Evolutionary conservation across 2,329 filamentous ascomycete genomes (phyloP), one percentile per base, ranked within the genome.

Genomic region (Arthrobotrys pseudoclavata): DNA sequence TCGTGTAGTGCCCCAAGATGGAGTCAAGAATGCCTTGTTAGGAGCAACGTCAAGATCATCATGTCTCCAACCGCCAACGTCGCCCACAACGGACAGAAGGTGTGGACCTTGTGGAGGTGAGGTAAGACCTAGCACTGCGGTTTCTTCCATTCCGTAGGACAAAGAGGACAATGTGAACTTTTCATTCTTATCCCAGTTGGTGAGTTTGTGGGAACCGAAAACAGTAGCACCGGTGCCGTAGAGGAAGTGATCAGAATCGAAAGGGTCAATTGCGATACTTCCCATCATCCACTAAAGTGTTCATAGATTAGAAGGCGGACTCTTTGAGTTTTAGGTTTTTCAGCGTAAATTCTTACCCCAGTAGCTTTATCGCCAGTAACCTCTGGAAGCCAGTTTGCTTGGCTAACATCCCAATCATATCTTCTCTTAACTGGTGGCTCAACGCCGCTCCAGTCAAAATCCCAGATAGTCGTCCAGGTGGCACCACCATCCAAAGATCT

Each of bases 281-380:
- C 89, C 88, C 9, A 89, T 87, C 88, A 89, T 89, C 88, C 88
- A 89, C 1, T 88, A 88, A 1, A 89, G 82, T 34, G 15, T 20
- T 61, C 12, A 22, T 1, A 37, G 15, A 29, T 55, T 42, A 18
- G 3, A 62, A 20, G 18, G 34, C 3, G 13, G 20, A 24, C 6
- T 55, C 84, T 83, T 82, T 87, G 86, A 29, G 7, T 26, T 40
- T n/a, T 29, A 26, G 15, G 2, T 4, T 1, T 18, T 26, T 20
- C 1, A 18, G 34, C 2, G 10, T 18, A n/a, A 71, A 57, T 57
- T 20, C 86, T 86, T 70, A 71, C 74, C 26, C 74, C 74, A 3
- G 64, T 69, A 24, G 57, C 34, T 34, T 77, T 77, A 31, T 77
- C 74, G 4, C 74, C 74, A n/a, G 67, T 68, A 4, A 71, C 31